phyloP scores from a whole-genome alignment of 116 monocot genomes.

The Dioscorea cayenensis region DNA sequence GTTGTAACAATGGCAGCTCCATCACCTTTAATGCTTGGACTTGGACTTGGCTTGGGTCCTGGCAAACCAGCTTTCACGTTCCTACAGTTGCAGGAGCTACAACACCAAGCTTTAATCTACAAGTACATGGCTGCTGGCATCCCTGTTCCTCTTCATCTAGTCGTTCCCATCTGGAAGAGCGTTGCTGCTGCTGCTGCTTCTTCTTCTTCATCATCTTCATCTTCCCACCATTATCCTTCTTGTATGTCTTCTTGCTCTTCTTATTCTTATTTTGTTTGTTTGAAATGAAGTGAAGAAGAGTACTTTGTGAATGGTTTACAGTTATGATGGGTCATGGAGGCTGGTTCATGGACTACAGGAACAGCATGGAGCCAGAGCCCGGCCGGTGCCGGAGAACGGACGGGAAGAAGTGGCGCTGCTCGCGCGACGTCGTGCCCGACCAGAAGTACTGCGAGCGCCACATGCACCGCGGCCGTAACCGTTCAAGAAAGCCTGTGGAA shows the following conservation, averaged over 20 bases:
- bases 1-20: constrained; percentile 10
- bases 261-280: background rate
- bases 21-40: constrained; percentile 14
- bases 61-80: constrained; percentile 52
- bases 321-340: constrained; percentile 53
- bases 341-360: constrained; percentile 63
- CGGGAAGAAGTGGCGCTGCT: constrained; percentile 96
- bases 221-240: constrained; percentile 37
- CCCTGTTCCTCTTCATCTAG: constrained; percentile 79
- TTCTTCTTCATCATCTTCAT: constrained; percentile 7
- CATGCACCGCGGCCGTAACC: constrained; percentile 78
- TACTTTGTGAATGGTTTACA: constrained; percentile 9
- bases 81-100: constrained; percentile 80
- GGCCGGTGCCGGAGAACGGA: constrained; percentile 86
- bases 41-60: constrained; percentile 27
- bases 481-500: constrained; percentile 95
- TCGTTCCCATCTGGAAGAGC: constrained; percentile 92
- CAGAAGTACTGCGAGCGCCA: constrained; percentile 93
- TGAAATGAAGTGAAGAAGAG: no score
- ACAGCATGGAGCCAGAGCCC: constrained; percentile 83
- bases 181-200: constrained; percentile 32
- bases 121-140: constrained; percentile 68
- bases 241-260: constrained; percentile 16
- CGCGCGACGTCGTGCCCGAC: constrained; percentile 55
- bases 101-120: constrained; percentile 77